Evolutionary conservation across 148 eudicot species (phyloP), one percentile per base, ranked within the genome.

Genomic region (Chenopodium suecicum): DNA sequence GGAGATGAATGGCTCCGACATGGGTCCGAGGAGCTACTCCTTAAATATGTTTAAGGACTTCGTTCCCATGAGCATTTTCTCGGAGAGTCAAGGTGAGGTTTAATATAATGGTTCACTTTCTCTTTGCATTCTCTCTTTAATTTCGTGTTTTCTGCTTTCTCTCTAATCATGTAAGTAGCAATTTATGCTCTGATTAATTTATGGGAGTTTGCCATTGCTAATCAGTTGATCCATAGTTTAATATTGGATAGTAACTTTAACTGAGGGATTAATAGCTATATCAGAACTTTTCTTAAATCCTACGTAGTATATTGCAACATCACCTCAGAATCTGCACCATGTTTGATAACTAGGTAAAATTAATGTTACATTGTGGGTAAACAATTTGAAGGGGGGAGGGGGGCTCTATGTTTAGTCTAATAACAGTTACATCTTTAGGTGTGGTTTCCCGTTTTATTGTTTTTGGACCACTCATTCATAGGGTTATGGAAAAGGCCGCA

Each of bases 61-160:
- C 68, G 99, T 96, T 84, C 99, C 99, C 25, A 94, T 96, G 99
- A 79, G 86, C 77, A 78, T 96, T 75, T 94, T 96, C 89, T 91
- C 99, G 0, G 99, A 96, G 82, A 81, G 71, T 86, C 94, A 90
- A 81, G 99, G 98, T 96, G 83, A 89, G 84, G 46, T 66, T 80
- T 80, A 56, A 44, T 46, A 58, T 54, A 27, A 25, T 65, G 10
- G 32, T 76, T n/a, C 41, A 54, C 31, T 78, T 68, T 56, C 29
- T 58, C 31, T 47, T 34, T 13, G 37, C 11, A 32, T 70, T 32
- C 14, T 56, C n/a, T 22, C 23, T 19, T 41, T 41, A 41, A 20
- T 80, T 80, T 22, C 63, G 8, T 64, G 14, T 71, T 11, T 23
- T 7, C 56, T 19, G 5, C 54, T 22, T 46, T 22, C 9, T 8